Percentiles rank a stretch among this genome's conserved stretches.
Evolutionary conservation across 177 flowering plant species (phyloP).

Genomic region (Viscum album): DNA sequence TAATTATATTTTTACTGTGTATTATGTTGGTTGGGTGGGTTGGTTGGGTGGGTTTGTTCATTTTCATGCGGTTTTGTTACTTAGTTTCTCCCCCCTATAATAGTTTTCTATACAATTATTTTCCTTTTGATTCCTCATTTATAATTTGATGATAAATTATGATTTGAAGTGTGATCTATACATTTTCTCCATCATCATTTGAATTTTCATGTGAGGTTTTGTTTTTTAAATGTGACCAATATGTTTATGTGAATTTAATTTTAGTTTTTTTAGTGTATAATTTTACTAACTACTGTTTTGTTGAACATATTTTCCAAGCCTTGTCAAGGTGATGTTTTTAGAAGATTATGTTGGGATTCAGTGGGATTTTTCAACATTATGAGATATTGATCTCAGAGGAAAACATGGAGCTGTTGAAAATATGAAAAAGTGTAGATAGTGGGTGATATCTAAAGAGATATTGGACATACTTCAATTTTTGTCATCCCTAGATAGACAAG

Average conservation of each 20-base stretch:
- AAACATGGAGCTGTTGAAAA: slow-evolving; percentile 84
- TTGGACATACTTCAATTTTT: slow-evolving; percentile 74
- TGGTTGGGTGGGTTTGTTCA: no score
- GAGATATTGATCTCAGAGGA: slow-evolving; percentile 61
- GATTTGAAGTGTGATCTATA: no score
- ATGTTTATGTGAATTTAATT: neutral
- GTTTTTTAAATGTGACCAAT: no score
- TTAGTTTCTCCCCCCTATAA: no score
- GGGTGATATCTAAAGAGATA: slow-evolving; percentile 81
- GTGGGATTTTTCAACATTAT: slow-evolving; percentile 53
- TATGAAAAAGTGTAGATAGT: slow-evolving; percentile 67
- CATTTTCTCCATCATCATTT: no score
- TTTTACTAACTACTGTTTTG: slow-evolving; percentile 7
- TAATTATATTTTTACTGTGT: no score
- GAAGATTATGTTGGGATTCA: slow-evolving; percentile 75
- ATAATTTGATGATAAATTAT: no score
- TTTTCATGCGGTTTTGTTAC: no score
- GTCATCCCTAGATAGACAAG: slow-evolving; percentile 65
- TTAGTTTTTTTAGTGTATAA: neutral
- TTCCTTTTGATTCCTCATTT: no score
- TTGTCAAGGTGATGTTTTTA: slow-evolving; percentile 58
- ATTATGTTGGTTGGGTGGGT: no score
- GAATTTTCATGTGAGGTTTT: no score
- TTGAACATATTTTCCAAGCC: slow-evolving; percentile 58
- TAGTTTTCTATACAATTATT: no score